Evolutionary conservation across 768 basidiomycete genomes (phyloP).

Genomic region (Boletus subcaerulescens): DNA sequence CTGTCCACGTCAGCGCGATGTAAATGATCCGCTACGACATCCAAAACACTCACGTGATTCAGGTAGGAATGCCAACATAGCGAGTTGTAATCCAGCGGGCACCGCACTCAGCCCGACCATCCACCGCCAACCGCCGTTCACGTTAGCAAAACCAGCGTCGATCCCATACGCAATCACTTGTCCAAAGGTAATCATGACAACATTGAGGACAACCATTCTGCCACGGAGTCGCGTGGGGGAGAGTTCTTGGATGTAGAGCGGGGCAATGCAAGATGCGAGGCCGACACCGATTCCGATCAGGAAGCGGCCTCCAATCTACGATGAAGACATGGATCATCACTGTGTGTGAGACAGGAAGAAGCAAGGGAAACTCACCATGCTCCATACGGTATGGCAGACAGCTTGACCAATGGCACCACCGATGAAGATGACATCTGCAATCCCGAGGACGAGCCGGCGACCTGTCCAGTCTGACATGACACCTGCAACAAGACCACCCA

Average conservation of each 20-base stretch:
- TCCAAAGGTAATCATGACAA: slow-evolving; percentile 77
- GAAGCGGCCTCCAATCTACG: slow-evolving; percentile 67
- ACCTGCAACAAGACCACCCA: slow-evolving; percentile 72
- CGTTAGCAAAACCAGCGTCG: slow-evolving; percentile 61
- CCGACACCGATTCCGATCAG: slow-evolving; percentile 74
- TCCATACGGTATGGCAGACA: slow-evolving; percentile 64
- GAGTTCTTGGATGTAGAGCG: slow-evolving; percentile 82
- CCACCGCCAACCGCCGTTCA: slow-evolving; percentile 72
- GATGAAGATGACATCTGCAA: slow-evolving; percentile 73
- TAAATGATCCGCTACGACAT: neutral
- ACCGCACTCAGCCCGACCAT: slow-evolving; percentile 78
- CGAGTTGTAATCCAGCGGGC: slow-evolving; percentile 62
- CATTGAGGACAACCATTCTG: slow-evolving; percentile 77
- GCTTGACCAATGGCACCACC: slow-evolving; percentile 71
- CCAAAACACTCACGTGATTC: slow-evolving; percentile 62
- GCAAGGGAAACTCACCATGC: slow-evolving; percentile 47
- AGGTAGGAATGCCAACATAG: slow-evolving; percentile 62
- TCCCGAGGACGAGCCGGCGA: slow-evolving; percentile 57
- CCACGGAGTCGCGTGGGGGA: slow-evolving; percentile 73
- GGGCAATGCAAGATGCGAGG: slow-evolving; percentile 73
- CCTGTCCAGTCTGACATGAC: slow-evolving; percentile 71
- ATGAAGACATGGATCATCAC: neutral
- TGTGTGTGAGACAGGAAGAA: neutral
- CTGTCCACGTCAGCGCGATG: slow-evolving; percentile 23
- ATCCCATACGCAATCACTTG: slow-evolving; percentile 79